Evolutionary conservation across 2,329 filamentous ascomycete species (phyloP).

Genomic region (Ploettnerulaceae sp.): DNA sequence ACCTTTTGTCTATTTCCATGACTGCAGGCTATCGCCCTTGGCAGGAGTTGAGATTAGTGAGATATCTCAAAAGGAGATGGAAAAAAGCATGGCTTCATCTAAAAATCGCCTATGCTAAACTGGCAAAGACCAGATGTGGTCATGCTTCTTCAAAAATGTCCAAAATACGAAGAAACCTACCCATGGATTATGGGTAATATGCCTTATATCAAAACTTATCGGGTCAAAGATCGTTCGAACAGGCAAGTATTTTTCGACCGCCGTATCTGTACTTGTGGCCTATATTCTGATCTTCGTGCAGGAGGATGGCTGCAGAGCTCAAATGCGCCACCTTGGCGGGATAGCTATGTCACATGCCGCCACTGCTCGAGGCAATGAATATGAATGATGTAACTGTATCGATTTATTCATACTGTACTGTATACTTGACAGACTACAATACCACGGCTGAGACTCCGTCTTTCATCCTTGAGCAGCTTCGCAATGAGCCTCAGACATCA

Average conservation of each 20-base stretch:
- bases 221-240: slow-evolving; percentile 16
- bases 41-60: slow-evolving; percentile 6
- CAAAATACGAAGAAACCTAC: slow-evolving; percentile 15
- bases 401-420: too few species aligned
- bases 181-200: slow-evolving; percentile 20
- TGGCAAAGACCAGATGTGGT: slow-evolving; percentile 21
- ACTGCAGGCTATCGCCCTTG: neutral
- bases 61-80: slow-evolving; percentile 15
- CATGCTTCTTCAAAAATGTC: slow-evolving; percentile 11
- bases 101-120: too few species aligned
- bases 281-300: neutral
- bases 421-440: too few species aligned
- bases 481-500: too few species aligned
- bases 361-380: slow-evolving; percentile 16
- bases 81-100: neutral
- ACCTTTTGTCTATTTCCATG: neutral
- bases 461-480: too few species aligned
- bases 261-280: neutral
- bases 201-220: slow-evolving; percentile 23
- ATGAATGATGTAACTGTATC: slow-evolving; percentile 13
- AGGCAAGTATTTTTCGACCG: slow-evolving; percentile 12
- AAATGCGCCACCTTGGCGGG: slow-evolving; percentile 8
- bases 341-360: slow-evolving; percentile 16
- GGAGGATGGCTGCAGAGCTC: slow-evolving; percentile 18
- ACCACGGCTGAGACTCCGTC: too few species aligned